phyloP scores from a whole-genome alignment of 2,329 filamentous ascomycete genomes.

The Xylaria digitata region DNA sequence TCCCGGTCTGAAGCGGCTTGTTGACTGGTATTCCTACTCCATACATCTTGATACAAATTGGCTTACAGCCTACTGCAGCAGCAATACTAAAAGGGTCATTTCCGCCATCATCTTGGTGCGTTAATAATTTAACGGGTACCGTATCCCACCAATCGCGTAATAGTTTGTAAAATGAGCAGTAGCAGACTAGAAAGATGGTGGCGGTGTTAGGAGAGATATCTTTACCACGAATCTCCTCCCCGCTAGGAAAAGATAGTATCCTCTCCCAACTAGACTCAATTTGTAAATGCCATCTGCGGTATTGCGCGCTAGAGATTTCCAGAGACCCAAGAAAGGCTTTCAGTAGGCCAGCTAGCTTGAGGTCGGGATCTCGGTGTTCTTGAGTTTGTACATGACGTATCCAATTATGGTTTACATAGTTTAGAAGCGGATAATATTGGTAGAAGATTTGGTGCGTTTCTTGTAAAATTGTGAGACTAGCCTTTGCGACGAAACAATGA shows the following conservation, averaged over 20 bases:
- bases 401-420: slow-evolving; percentile 20
- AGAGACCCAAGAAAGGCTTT: slow-evolving; percentile 29
- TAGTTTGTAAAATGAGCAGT: slow-evolving; percentile 22
- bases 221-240: no score
- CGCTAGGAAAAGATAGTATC: neutral
- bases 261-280: neutral
- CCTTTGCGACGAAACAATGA: slow-evolving; percentile 31
- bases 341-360: slow-evolving; percentile 14
- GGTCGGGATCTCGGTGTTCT: slow-evolving; percentile 14
- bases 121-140: neutral
- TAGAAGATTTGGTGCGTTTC: slow-evolving; percentile 16
- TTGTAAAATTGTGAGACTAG: slow-evolving; percentile 16
- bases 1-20: neutral
- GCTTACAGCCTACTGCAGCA: slow-evolving; percentile 1
- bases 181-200: slow-evolving; percentile 15
- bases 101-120: neutral
- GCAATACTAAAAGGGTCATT: slow-evolving; percentile 14
- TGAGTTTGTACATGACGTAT: slow-evolving; percentile 28
- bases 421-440: slow-evolving; percentile 10
- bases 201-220: slow-evolving; percentile 9
- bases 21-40: slow-evolving; percentile 13
- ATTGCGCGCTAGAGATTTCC: slow-evolving; percentile 13
- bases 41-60: slow-evolving; percentile 14
- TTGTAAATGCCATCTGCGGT: slow-evolving; percentile 18
- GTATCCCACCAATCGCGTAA: slow-evolving; percentile 26